These are phyloP conservation scores for Candida verbasci DNA, from an alignment of 805 yeast species.

Conservation along the genomic window DNA sequence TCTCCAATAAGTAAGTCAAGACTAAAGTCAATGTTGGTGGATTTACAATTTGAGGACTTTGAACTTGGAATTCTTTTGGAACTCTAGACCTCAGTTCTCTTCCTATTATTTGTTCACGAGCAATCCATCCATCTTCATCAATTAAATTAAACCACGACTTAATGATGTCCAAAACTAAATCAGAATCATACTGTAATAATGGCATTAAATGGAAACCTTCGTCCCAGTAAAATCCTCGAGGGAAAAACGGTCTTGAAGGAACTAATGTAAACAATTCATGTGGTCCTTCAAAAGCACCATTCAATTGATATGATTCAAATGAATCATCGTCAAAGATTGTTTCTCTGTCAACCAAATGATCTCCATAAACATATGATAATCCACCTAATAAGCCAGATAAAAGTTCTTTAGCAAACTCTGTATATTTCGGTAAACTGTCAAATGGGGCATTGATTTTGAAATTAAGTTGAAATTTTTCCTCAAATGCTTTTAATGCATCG, in stretches of 20 bases:
- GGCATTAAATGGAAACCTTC: constrained; percentile 94
- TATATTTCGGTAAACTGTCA: constrained; percentile 33
- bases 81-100: constrained; percentile 86
- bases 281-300: constrained; percentile 72
- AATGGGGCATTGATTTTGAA: constrained; percentile 58
- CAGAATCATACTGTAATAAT: constrained; percentile 76
- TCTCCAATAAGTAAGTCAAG: constrained; percentile 52
- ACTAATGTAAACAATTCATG: constrained; percentile 72
- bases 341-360: constrained; percentile 71
- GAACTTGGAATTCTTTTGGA: constrained; percentile 77
- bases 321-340: constrained; percentile 67
- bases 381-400: constrained; percentile 87
- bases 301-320: constrained; percentile 48
- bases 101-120: constrained; percentile 91
- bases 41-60: constrained; percentile 85
- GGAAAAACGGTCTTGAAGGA: constrained; percentile 92
- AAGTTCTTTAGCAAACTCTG: constrained; percentile 68
- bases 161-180: constrained; percentile 71
- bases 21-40: constrained; percentile 90
- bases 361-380: constrained; percentile 82
- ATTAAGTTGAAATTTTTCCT: constrained; percentile 45
- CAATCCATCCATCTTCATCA: constrained; percentile 94
- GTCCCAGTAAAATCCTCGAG: constrained; percentile 98
- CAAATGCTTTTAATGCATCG: constrained; percentile 34
- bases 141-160: constrained; percentile 84